These are phyloP conservation scores for Suillus brevipes DNA, from an alignment of 768 basidiomycete genomes.

Conservation along the genomic window DNA sequence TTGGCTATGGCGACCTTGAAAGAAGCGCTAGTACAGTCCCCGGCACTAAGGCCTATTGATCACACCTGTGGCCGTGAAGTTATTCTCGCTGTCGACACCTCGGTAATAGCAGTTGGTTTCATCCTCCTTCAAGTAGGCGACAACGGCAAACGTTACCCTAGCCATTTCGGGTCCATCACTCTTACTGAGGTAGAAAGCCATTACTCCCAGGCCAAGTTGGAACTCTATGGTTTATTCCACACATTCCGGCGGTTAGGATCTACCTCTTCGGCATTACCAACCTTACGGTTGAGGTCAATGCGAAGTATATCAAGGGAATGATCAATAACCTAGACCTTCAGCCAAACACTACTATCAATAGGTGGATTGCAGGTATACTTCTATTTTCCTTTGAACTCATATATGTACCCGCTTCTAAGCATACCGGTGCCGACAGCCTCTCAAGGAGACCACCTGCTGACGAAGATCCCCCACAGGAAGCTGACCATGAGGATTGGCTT, in stretches of 20 bases:
- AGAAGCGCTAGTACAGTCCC: too few relatives aligned
- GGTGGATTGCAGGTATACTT: conserved; percentile 37
- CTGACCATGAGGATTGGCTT: not conserved
- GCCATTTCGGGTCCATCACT: accelerated
- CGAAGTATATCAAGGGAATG: conserved; percentile 45
- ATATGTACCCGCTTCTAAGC: conserved; percentile 26
- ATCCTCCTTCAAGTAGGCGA: too few relatives aligned
- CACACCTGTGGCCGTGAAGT: too few relatives aligned
- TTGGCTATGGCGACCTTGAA: too few relatives aligned
- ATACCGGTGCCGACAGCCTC: not conserved
- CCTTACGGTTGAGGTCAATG: conserved; percentile 39
- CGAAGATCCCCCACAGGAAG: accelerated
- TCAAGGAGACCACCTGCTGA: not conserved
- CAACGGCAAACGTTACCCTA: too few relatives aligned
- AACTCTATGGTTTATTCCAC: conserved; percentile 39
- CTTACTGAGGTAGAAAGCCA: not conserved
- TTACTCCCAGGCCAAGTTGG: conserved; percentile 41
- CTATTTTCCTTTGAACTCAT: conserved; percentile 30
- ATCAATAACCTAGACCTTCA: conserved; percentile 39
- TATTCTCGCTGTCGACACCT: too few relatives aligned
- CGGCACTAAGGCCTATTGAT: too few relatives aligned
- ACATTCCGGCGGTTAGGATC: conserved; percentile 29
- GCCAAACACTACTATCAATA: conserved; percentile 39
- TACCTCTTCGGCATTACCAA: conserved; percentile 29
- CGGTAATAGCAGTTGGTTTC: too few relatives aligned